Conservation (phyloP, 129 eudicot genomes). For the Escallonia herrerae region DNA sequence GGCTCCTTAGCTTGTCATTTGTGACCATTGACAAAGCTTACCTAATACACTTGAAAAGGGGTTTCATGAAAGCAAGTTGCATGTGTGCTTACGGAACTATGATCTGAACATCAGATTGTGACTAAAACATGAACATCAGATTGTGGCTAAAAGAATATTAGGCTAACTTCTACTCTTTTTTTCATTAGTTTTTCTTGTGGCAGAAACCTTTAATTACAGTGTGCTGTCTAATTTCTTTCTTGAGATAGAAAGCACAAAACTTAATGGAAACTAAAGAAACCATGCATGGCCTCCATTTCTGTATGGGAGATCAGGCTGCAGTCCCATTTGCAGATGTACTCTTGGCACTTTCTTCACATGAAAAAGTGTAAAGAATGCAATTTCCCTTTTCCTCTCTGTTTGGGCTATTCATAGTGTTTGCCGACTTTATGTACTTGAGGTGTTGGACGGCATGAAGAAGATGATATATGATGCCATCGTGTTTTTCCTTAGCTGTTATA, state of each 20-base stretch:
- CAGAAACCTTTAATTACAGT: slow-evolving; percentile 32
- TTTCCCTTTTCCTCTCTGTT: slow-evolving; percentile 1
- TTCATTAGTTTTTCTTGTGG: no score
- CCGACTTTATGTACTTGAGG: slow-evolving; percentile 6
- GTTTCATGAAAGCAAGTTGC: slow-evolving; percentile 17
- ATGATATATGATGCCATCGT: background rate
- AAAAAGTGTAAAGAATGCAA: slow-evolving; percentile 3
- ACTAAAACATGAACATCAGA: slow-evolving; percentile 31
- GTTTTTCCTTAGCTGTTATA: background rate
- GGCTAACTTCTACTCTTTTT: no score
- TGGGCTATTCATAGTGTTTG: slow-evolving; percentile 6
- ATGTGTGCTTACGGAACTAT: slow-evolving; percentile 27
- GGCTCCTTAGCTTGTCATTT: slow-evolving; percentile 9
- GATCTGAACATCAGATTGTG: slow-evolving; percentile 28
- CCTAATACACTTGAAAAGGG: slow-evolving; percentile 25
- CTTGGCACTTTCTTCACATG: slow-evolving; percentile 37
- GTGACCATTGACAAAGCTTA: slow-evolving; percentile 31
- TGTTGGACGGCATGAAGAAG: slow-evolving; percentile 3
- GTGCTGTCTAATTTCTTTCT: slow-evolving; percentile 31
- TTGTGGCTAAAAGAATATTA: no score
- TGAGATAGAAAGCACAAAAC: slow-evolving; percentile 31
- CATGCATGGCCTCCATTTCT: no score
- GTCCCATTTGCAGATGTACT: slow-evolving; percentile 29
- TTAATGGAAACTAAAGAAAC: slow-evolving; percentile 45
- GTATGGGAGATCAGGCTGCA: slow-evolving; percentile 24